A percentile compares a stretch with the other conserved stretches of the same genome.
Evolutionary conservation across 2,329 filamentous ascomycete species (phyloP).

Genomic region (Aspergillus brasiliensis): DNA sequence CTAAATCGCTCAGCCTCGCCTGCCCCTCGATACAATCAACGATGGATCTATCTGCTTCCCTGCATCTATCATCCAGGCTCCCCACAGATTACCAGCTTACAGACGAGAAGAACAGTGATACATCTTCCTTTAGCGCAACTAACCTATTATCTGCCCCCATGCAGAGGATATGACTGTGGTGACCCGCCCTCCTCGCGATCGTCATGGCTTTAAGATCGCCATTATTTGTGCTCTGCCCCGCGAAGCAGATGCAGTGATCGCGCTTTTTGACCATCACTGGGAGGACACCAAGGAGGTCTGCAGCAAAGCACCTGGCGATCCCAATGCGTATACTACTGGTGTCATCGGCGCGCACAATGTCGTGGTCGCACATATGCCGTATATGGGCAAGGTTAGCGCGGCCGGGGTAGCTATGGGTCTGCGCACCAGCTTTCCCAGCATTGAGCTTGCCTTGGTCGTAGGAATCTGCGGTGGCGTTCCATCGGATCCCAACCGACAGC

Average conservation of each 20-base stretch:
- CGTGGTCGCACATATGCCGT: constrained; percentile 4
- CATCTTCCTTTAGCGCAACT: not conserved
- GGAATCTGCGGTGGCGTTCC: constrained; percentile 12
- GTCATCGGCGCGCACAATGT: constrained; percentile 4
- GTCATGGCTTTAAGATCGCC: constrained; percentile 5
- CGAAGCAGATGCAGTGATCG: constrained; percentile 6
- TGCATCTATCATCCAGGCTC: not conserved
- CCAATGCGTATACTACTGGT: constrained; percentile 6
- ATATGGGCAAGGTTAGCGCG: not conserved
- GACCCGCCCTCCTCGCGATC: constrained; percentile 6
- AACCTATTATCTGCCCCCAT: not conserved
- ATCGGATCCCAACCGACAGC: not conserved
- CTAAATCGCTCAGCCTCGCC: not conserved
- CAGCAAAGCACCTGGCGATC: not conserved
- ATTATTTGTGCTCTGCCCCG: constrained; percentile 6
- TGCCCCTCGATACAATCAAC: not conserved
- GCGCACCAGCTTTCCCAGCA: constrained; percentile 2
- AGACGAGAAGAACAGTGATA: not conserved
- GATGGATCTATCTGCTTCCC: not conserved
- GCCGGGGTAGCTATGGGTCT: not conserved
- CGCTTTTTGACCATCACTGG: constrained; percentile 7
- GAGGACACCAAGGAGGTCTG: not conserved
- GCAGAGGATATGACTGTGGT: not conserved
- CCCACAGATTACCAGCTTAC: not conserved
- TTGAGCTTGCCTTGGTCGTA: constrained; percentile 5